Conservation (phyloP, 73 alveolate genomes). For the Blepharisma japonicum region DNA sequence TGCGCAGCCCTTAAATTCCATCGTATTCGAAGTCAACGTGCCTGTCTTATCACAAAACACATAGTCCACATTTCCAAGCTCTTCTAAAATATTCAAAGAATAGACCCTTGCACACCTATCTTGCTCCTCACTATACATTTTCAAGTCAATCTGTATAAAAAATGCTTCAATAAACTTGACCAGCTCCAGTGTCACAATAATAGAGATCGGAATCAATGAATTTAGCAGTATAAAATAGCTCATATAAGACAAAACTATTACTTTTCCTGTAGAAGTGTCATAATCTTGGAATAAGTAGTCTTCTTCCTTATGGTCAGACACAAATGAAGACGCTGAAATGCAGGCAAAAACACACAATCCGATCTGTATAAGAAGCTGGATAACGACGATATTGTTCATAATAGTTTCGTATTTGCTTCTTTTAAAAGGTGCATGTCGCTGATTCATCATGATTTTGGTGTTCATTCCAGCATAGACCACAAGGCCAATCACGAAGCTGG, state of each 20-base stretch:
- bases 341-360: slow-evolving; percentile 49
- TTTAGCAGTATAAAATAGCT: slow-evolving; percentile 89
- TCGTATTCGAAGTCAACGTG: slow-evolving; percentile 76
- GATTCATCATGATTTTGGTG: slow-evolving; percentile 92
- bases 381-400: slow-evolving; percentile 78
- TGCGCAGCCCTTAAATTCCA: slow-evolving; percentile 72
- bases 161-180: slow-evolving; percentile 87
- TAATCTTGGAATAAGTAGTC: slow-evolving; percentile 32
- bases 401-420: slow-evolving; percentile 72
- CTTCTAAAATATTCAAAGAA: slow-evolving; percentile 78
- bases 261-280: slow-evolving; percentile 48
- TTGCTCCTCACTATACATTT: slow-evolving; percentile 75
- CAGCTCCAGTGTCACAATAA: slow-evolving; percentile 88
- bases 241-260: slow-evolving; percentile 71
- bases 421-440: slow-evolving; percentile 68
- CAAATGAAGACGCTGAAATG: slow-evolving; percentile 38
- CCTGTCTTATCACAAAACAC: slow-evolving; percentile 91
- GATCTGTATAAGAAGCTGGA: slow-evolving; percentile 64
- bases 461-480: slow-evolving; percentile 92
- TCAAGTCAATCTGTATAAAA: slow-evolving; percentile 73
- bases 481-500: slow-evolving; percentile 87
- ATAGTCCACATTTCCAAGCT: slow-evolving; percentile 77
- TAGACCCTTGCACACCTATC: slow-evolving; percentile 68
- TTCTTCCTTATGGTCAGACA: not conserved
- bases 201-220: slow-evolving; percentile 96